A percentile compares a stretch with the other conserved stretches of the same genome.
Conservation (phyloP, 805 yeast genomes). For the Wickerhamiella kurtzmanii region DNA sequence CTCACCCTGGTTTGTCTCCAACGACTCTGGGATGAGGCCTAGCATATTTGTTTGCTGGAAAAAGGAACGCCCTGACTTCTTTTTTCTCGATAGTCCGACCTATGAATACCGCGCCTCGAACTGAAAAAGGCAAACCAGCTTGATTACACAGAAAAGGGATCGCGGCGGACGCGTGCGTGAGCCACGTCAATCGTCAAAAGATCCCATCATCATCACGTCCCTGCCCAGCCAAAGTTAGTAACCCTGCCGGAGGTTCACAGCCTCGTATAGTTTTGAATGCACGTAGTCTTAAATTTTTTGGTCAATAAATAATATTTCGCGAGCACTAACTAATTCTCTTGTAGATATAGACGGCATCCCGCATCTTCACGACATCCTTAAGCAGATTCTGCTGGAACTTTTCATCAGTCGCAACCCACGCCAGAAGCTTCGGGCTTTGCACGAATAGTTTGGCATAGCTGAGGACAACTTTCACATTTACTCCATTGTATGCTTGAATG, state of each 20-base stretch:
- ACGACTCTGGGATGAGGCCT: constrained; percentile 16
- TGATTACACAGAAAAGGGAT: background rate
- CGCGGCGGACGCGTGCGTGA: background rate
- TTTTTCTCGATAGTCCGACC: too few relatives aligned
- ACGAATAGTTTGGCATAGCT: too few relatives aligned
- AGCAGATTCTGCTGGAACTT: background rate
- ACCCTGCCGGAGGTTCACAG: background rate
- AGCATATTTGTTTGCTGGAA: background rate
- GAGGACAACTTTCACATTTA: too few relatives aligned
- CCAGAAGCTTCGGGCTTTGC: too few relatives aligned
- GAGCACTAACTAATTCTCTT: background rate
- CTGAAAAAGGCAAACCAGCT: background rate
- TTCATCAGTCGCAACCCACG: background rate
- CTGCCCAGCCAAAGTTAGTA: background rate
- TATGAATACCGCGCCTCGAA: background rate
- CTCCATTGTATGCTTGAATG: background rate
- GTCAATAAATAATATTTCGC: background rate
- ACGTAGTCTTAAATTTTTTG: too few relatives aligned
- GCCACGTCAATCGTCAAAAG: background rate
- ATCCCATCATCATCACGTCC: too few relatives aligned
- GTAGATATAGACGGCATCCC: background rate
- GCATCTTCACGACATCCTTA: background rate
- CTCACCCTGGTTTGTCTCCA: constrained; percentile 39
- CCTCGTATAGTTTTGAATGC: too few relatives aligned
- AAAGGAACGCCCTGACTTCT: too few relatives aligned